Conservation (phyloP, 345 rosid genomes). For the Salix udensis region DNA sequence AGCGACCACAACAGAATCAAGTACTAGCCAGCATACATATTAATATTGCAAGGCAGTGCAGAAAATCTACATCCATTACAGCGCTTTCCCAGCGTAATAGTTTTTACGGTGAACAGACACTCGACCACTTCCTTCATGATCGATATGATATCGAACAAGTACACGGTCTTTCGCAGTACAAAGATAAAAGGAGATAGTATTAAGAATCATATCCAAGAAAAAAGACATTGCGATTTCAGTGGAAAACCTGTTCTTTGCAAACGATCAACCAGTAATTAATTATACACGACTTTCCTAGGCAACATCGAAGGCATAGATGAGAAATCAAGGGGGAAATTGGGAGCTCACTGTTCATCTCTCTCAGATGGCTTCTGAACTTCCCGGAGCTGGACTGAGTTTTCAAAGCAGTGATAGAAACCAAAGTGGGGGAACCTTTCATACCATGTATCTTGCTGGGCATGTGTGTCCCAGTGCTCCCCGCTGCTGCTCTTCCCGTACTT, state of each 20-base stretch:
- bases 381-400: conserved; percentile 78
- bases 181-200: not conserved
- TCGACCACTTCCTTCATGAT: too few relatives aligned
- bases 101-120: too few relatives aligned
- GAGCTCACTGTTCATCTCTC: conserved; percentile 17
- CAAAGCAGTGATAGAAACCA: conserved; percentile 87
- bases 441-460: conserved; percentile 73
- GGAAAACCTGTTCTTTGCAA: not conserved
- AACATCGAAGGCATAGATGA: not conserved
- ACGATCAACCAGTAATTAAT: not conserved
- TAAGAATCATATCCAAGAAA: not conserved
- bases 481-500: conserved; percentile 94
- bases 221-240: too few relatives aligned
- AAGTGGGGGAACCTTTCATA: conserved; percentile 92
- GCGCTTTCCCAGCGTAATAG: too few relatives aligned
- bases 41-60: too few relatives aligned
- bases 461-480: conserved; percentile 96
- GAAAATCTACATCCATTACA: too few relatives aligned
- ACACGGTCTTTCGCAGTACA: too few relatives aligned
- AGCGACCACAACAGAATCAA: too few relatives aligned
- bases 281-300: too few relatives aligned
- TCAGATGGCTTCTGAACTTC: conserved; percentile 69
- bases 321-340: not conserved
- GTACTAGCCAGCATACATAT: too few relatives aligned
- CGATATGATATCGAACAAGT: too few relatives aligned